Evolutionary conservation across 1,139 yeast species (phyloP).

Genomic region (Kodamaea sp.): DNA sequence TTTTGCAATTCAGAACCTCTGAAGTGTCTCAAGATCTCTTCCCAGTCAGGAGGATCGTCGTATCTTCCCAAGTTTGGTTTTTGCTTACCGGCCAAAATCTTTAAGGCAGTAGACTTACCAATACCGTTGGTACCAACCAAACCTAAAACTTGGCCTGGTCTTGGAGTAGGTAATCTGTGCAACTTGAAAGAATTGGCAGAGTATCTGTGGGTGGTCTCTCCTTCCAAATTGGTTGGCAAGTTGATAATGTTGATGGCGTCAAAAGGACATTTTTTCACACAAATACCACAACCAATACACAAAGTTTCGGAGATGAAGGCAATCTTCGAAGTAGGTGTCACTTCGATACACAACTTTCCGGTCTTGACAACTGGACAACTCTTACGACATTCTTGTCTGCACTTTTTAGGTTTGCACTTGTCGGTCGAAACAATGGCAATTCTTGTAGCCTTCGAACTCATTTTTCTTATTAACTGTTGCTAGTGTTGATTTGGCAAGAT

Average conservation of each 20-base stretch:
- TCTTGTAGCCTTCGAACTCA: conserved; percentile 72
- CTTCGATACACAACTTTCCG: conserved; percentile 97
- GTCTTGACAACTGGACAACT: conserved; percentile 97
- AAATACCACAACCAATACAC: conserved; percentile 99
- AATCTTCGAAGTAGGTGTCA: conserved; percentile 83
- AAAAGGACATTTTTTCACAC: conserved; percentile 97
- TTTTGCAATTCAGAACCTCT: conserved; percentile 98
- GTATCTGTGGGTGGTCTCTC: conserved; percentile 93
- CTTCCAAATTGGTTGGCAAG: conserved; percentile 90
- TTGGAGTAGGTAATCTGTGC: conserved; percentile 95
- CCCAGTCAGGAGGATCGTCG: conserved; percentile 98
- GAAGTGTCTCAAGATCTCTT: conserved; percentile 83
- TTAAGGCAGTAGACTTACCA: conserved; percentile 97
- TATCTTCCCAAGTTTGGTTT: conserved; percentile 93
- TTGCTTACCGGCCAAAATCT: conserved; percentile 96
- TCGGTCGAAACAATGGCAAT: conserved; percentile 93
- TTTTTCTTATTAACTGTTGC: conserved; percentile 20
- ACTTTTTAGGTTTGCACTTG: conserved; percentile 96
- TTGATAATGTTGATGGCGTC: conserved; percentile 95
- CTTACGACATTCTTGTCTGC: conserved; percentile 96
- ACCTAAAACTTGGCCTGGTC: conserved; percentile 98
- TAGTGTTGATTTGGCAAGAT: not conserved
- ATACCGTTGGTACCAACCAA: conserved; percentile 99
- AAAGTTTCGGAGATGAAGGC: conserved; percentile 94
- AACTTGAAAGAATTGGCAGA: conserved; percentile 97